These are phyloP conservation scores for Coemansia sp. DNA, from an alignment of 192 early-diverging fungal genomes.

Conservation along the genomic window DNA sequence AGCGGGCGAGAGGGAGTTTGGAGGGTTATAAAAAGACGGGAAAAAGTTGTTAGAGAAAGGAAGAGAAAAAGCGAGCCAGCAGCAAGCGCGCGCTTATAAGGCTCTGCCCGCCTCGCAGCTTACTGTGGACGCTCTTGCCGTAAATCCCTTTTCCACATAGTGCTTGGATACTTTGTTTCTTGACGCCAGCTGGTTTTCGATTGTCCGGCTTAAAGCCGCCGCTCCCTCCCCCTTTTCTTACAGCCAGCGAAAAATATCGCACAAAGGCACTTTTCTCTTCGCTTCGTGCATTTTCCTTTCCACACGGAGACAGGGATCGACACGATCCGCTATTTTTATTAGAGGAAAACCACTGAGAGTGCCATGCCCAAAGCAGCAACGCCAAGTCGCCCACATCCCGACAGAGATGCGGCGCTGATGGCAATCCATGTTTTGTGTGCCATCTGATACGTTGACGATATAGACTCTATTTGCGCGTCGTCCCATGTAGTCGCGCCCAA, in stretches of 20 bases:
- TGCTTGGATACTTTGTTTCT: too few relatives aligned
- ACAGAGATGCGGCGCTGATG: not conserved
- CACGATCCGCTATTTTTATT: too few relatives aligned
- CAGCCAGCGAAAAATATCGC: too few relatives aligned
- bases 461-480: slow-evolving; percentile 14
- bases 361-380: not conserved
- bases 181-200: not conserved
- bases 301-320: not conserved
- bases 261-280: too few relatives aligned
- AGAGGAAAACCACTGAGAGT: not conserved
- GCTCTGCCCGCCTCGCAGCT: too few relatives aligned
- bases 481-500: slow-evolving; percentile 16
- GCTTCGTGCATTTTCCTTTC: too few relatives aligned
- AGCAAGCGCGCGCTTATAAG: not conserved
- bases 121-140: too few relatives aligned
- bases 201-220: not conserved
- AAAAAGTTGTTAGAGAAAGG: not conserved
- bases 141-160: too few relatives aligned
- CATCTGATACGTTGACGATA: slow-evolving; percentile 8
- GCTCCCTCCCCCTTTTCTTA: too few relatives aligned
- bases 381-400: not conserved
- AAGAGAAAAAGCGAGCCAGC: not conserved
- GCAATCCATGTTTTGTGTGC: slow-evolving; percentile 3
- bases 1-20: not conserved
- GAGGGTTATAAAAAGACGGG: not conserved